These are phyloP conservation scores for Emmonsiellopsis sp. DNA, from an alignment of 2,329 filamentous ascomycete genomes.

Conservation along the genomic window DNA sequence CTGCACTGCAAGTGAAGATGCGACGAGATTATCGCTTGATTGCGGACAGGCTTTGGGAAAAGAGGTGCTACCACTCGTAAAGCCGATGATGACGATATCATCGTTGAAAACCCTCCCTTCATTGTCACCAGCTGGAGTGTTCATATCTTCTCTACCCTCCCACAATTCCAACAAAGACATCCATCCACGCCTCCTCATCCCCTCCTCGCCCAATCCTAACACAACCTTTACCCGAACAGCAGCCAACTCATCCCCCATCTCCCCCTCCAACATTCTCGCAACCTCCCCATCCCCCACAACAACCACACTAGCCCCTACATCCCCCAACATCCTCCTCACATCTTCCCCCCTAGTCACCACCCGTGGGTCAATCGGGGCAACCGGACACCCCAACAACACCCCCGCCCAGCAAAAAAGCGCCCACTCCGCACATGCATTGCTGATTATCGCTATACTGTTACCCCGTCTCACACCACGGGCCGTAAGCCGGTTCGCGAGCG, in stretches of 20 bases:
- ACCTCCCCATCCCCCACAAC: neutral
- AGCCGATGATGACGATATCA: constrained; percentile 33
- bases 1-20: constrained; percentile 19
- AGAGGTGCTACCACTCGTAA: constrained; percentile 44
- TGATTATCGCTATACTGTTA: constrained; percentile 18
- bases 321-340: neutral
- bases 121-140: neutral
- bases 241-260: neutral
- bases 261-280: neutral
- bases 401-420: constrained; percentile 30
- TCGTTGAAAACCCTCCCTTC: constrained; percentile 8
- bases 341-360: constrained; percentile 7
- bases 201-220: neutral
- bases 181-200: neutral
- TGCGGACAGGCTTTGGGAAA: constrained; percentile 36
- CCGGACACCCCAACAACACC: constrained; percentile 25
- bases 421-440: constrained; percentile 35
- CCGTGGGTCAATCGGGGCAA: constrained; percentile 28
- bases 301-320: neutral
- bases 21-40: constrained; percentile 29
- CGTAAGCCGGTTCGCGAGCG: neutral
- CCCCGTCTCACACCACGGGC: neutral
- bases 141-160: neutral
- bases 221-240: neutral
- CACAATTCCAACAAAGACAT: neutral